These are phyloP conservation scores for Apiospora phragmitis DNA, from an alignment of 2,329 filamentous ascomycete genomes.

Conservation along the genomic window DNA sequence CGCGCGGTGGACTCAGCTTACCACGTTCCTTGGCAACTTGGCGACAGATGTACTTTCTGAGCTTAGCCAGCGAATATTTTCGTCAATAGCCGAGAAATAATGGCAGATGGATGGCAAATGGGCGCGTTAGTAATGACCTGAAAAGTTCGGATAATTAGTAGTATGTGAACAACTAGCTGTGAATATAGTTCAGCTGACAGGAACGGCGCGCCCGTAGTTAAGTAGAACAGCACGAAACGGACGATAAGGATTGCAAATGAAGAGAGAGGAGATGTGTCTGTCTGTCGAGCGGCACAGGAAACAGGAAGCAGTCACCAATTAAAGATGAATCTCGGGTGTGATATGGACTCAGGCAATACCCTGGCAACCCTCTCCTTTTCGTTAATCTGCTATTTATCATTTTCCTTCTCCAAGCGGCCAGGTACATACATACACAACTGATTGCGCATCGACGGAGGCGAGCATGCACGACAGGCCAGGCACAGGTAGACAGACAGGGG, in stretches of 20 bases:
- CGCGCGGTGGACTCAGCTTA: not conserved
- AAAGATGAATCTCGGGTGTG: not conserved
- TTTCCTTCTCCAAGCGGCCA: not conserved
- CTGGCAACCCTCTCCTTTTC: not conserved
- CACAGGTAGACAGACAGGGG: not conserved
- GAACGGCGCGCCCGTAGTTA: not conserved
- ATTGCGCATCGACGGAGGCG: not conserved
- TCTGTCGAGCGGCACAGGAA: not conserved
- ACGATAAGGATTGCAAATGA: not conserved
- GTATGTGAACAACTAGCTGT: not conserved
- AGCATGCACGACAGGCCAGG: not conserved
- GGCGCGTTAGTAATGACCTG: not conserved
- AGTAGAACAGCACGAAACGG: not conserved
- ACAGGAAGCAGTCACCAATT: slow-evolving; percentile 1
- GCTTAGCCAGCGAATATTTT: not conserved
- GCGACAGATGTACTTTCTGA: not conserved
- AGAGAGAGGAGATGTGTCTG: not conserved
- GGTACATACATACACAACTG: not conserved
- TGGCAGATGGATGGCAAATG: not conserved
- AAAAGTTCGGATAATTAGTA: not conserved
- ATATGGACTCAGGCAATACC: not conserved
- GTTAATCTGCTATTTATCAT: not conserved
- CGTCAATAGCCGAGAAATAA: not conserved
- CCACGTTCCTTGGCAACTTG: not conserved
- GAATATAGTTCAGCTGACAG: not conserved